Percentiles rank a stretch among this genome's conserved stretches.
Evolutionary conservation across 345 rosid species (phyloP).

Genomic region (Boechera retrofracta): DNA sequence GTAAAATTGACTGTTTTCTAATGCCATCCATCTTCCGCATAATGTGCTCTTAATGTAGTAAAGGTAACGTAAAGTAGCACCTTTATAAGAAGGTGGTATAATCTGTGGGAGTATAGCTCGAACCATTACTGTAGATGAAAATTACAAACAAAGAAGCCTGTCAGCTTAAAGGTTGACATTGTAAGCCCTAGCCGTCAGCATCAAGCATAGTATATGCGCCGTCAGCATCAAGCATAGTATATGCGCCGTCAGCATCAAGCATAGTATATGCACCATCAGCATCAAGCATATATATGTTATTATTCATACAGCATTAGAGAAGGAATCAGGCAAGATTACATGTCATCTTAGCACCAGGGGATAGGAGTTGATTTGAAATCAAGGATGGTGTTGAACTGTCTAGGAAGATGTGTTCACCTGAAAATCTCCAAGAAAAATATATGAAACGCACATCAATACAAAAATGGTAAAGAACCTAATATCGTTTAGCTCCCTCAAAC

Average conservation of each 20-base stretch:
- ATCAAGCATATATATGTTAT: slow-evolving; percentile 26
- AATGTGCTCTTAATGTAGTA: slow-evolving; percentile 75
- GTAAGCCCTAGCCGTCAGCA: slow-evolving; percentile 13
- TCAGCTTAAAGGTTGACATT: slow-evolving; percentile 31
- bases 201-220: slow-evolving; percentile 16
- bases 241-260: slow-evolving; percentile 17
- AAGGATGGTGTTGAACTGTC: slow-evolving; percentile 66
- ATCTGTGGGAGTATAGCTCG: slow-evolving; percentile 70
- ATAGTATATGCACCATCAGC: neutral
- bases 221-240: slow-evolving; percentile 25
- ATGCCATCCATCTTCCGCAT: slow-evolving; percentile 63
- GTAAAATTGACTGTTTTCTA: slow-evolving; percentile 65
- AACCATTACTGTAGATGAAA: slow-evolving; percentile 64
- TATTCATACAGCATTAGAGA: slow-evolving; percentile 21
- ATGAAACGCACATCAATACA: slow-evolving; percentile 19
- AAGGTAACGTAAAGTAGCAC: slow-evolving; percentile 83
- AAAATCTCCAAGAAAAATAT: slow-evolving; percentile 34
- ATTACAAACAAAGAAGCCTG: slow-evolving; percentile 24
- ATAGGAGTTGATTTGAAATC: slow-evolving; percentile 70
- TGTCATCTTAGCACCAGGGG: slow-evolving; percentile 69
- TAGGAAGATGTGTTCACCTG: slow-evolving; percentile 88
- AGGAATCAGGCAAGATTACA: slow-evolving; percentile 55
- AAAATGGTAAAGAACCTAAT: slow-evolving; percentile 20
- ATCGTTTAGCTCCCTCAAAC: slow-evolving; percentile 9
- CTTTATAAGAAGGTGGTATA: slow-evolving; percentile 89